These are phyloP conservation scores for Aspergillus ochraceoroseus DNA, from an alignment of 2,329 filamentous ascomycete genomes.

Conservation along the genomic window DNA sequence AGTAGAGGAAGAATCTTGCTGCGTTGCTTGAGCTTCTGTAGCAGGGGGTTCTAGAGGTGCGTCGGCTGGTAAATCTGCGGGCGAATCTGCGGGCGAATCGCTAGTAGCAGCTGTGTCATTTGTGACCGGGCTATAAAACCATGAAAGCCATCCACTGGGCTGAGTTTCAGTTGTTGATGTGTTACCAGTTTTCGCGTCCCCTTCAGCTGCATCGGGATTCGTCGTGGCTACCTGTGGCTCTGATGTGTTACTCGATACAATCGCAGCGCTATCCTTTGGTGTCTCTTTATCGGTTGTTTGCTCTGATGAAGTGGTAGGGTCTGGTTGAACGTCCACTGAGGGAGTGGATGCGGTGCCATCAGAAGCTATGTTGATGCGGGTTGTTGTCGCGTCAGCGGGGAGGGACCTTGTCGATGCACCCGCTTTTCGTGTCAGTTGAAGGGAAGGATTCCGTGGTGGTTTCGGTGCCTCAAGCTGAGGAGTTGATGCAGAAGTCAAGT, in stretches of 20 bases:
- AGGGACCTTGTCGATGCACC: conserved; percentile 43
- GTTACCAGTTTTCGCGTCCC: conserved; percentile 9
- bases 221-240: conserved; percentile 19
- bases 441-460: conserved; percentile 32
- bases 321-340: conserved; percentile 20
- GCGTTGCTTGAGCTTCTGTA: conserved; percentile 12
- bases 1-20: conserved; percentile 13
- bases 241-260: conserved; percentile 17
- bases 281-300: conserved; percentile 21
- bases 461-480: conserved; percentile 26
- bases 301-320: conserved; percentile 13
- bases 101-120: conserved; percentile 11
- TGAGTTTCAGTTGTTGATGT: conserved; percentile 19
- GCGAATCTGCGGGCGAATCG: conserved; percentile 17
- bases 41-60: background rate
- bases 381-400: conserved; percentile 44
- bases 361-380: conserved; percentile 44
- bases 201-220: conserved; percentile 12
- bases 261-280: conserved; percentile 12
- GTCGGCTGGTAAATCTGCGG: background rate
- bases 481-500: conserved; percentile 32
- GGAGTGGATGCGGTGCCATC: conserved; percentile 36
- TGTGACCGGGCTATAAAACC: conserved; percentile 32
- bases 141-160: conserved; percentile 36
- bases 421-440: conserved; percentile 43